A percentile compares a stretch with the other conserved stretches of the same genome.
phyloP scores from a whole-genome alignment of 768 basidiomycete genomes.

The Amanita pseudoporphyria region DNA sequence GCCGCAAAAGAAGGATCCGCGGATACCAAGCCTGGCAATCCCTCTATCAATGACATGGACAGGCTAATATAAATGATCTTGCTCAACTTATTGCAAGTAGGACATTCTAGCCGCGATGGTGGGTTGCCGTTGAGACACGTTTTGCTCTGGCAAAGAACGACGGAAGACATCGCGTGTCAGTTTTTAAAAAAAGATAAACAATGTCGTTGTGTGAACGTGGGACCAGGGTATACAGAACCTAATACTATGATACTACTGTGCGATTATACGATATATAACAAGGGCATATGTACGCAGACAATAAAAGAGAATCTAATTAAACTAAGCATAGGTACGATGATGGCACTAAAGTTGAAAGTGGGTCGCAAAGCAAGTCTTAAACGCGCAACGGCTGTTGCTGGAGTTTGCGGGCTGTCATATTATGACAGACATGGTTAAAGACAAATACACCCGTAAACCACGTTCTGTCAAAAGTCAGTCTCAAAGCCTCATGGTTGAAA shows the following conservation, averaged over 20 bases:
- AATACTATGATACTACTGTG: neutral
- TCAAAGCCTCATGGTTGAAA: constrained; percentile 1
- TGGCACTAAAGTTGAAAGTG: neutral
- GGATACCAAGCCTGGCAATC: constrained; percentile 58
- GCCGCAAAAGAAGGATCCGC: constrained; percentile 83
- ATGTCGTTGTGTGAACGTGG: constrained; percentile 1
- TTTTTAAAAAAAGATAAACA: neutral
- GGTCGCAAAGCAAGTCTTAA: neutral
- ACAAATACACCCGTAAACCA: neutral
- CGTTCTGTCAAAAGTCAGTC: neutral
- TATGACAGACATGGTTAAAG: neutral
- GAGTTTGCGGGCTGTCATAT: neutral
- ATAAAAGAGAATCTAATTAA: neutral
- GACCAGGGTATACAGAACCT: neutral
- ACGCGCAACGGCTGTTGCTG: neutral
- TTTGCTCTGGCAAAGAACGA: constrained; percentile 55
- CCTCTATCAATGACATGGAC: constrained; percentile 9
- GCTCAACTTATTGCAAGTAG: constrained; percentile 80
- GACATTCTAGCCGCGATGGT: constrained; percentile 82
- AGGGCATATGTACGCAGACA: neutral
- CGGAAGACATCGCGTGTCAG: constrained; percentile 13
- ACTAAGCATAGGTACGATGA: neutral
- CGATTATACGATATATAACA: neutral
- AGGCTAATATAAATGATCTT: constrained; percentile 19
- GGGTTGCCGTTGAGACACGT: constrained; percentile 76